Percentiles rank a stretch among this genome's conserved stretches.
Conservation (phyloP, 2,329 filamentous ascomycete genomes). For the Bimuria novae-zelandiae region DNA sequence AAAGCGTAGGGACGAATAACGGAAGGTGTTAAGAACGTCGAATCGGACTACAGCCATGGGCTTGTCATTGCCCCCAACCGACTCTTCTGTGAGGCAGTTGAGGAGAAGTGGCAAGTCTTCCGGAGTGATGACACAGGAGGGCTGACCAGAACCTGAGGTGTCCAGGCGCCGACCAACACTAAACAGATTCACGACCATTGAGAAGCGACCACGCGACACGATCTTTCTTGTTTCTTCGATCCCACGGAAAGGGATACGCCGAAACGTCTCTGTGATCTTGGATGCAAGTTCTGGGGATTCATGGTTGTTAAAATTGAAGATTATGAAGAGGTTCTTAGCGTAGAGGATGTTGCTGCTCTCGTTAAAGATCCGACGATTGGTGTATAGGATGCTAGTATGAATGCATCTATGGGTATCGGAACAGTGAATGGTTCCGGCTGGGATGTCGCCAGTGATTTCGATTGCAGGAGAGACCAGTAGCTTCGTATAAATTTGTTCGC, state of each 20-base stretch:
- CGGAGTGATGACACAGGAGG: conserved; percentile 4
- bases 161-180: not conserved
- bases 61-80: not conserved
- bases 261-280: not conserved
- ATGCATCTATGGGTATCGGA: not conserved
- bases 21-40: conserved; percentile 9
- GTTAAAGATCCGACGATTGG: conserved; percentile 16
- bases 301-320: conserved; percentile 3
- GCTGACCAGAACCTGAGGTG: not conserved
- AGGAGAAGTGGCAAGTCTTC: conserved; percentile 2
- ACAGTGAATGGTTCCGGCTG: too few relatives aligned
- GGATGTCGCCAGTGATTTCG: too few relatives aligned
- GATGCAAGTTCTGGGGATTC: not conserved
- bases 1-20: conserved; percentile 11
- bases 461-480: conserved; percentile 11
- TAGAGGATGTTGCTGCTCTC: conserved; percentile 18
- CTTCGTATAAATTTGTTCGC: conserved; percentile 17
- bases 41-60: conserved; percentile 3
- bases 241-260: not conserved
- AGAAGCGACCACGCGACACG: conserved; percentile 12
- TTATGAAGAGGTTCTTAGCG: conserved; percentile 14
- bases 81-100: not conserved
- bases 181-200: conserved; percentile 10
- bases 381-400: conserved; percentile 13
- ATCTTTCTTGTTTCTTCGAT: too few relatives aligned